phyloP scores from a whole-genome alignment of 2,329 filamentous ascomycete species.

The Cercospora zeae-maydis region DNA sequence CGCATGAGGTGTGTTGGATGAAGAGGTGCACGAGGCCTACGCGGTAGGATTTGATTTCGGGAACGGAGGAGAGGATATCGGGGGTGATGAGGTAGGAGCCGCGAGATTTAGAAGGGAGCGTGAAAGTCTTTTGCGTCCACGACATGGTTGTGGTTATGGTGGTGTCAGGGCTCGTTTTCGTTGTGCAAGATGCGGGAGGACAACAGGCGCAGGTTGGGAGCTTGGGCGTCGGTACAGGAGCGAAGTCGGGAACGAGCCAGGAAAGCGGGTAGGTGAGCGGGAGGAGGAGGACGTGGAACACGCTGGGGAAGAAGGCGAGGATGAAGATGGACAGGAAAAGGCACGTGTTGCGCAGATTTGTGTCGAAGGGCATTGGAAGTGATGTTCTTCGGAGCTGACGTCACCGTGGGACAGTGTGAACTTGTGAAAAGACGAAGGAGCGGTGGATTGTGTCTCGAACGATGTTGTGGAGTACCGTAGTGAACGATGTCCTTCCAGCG shows the following conservation, averaged over 20 bases:
- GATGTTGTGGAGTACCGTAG: conserved; percentile 13
- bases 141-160: conserved; percentile 41
- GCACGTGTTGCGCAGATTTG: conserved; percentile 38
- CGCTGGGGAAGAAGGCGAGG: conserved; percentile 49
- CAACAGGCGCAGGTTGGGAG: conserved; percentile 36
- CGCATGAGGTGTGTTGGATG: conserved; percentile 92
- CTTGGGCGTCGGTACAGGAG: conserved; percentile 28
- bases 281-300: conserved; percentile 42
- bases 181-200: conserved; percentile 30
- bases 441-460: background rate
- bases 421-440: too few relatives aligned
- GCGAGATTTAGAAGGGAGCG: conserved; percentile 69
- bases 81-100: conserved; percentile 90
- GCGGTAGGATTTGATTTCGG: conserved; percentile 79
- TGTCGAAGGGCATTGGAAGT: conserved; percentile 29
- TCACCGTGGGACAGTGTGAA: conserved; percentile 11
- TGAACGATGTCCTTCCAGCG: background rate
- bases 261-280: conserved; percentile 28
- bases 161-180: conserved; percentile 19
- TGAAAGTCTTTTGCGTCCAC: conserved; percentile 83
- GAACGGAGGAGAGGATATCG: conserved; percentile 64
- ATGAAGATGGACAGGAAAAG: conserved; percentile 50
- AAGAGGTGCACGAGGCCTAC: conserved; percentile 85
- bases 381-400: conserved; percentile 4
- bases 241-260: conserved; percentile 36